phyloP scores from a whole-genome alignment of 371 early-diverging fungal genomes.

The Rhizopus sp. region DNA sequence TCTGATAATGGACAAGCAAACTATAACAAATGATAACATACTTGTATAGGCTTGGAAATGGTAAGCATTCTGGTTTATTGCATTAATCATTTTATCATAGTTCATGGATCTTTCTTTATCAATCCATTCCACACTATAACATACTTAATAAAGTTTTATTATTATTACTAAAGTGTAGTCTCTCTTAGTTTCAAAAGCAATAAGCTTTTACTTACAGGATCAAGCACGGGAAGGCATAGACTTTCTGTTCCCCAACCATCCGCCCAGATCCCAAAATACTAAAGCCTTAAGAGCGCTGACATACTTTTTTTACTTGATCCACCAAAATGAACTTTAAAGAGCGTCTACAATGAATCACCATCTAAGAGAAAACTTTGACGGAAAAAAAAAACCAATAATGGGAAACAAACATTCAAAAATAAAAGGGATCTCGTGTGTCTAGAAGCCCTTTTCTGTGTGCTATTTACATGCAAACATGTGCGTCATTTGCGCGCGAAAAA shows the following conservation, averaged over 20 bases:
- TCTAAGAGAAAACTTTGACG: too few species aligned
- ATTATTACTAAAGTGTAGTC: constrained; percentile 4
- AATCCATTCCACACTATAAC: not conserved
- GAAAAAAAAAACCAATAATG: too few species aligned
- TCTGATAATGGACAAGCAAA: too few species aligned
- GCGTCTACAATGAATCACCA: not conserved
- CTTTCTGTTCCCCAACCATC: not conserved
- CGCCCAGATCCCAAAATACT: constrained; percentile 1
- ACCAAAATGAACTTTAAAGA: constrained; percentile 1
- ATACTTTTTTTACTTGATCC: not conserved
- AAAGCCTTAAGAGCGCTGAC: constrained; percentile 1
- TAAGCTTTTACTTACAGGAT: too few species aligned
- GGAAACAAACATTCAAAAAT: too few species aligned
- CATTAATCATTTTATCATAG: constrained; percentile 5
- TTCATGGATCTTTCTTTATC: not conserved
- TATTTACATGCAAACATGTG: too few species aligned
- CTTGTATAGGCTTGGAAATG: not conserved
- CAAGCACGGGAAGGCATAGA: too few species aligned
- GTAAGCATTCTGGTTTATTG: too few species aligned
- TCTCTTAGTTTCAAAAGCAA: not conserved
- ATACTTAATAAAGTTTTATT: constrained; percentile 3
- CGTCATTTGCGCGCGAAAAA: too few species aligned
- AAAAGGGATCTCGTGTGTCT: too few species aligned
- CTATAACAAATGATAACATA: not conserved
- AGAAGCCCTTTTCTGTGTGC: too few species aligned